These are phyloP conservation scores for Penicillium psychrosexuale DNA, from an alignment of 2,329 filamentous ascomycete species.

Conservation along the genomic window DNA sequence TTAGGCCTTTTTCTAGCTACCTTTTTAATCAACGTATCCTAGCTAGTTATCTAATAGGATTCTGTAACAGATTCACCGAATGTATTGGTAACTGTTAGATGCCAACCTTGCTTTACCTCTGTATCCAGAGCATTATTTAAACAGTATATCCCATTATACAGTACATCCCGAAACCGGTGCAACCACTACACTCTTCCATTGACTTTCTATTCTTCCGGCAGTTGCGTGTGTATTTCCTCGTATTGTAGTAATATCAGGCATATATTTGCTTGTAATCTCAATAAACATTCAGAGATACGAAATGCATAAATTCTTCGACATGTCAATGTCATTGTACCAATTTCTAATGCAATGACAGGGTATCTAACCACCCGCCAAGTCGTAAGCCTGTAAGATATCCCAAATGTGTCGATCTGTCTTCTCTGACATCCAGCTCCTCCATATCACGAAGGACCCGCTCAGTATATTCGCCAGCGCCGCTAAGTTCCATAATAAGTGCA, in stretches of 20 bases:
- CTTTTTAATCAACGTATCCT: constrained; percentile 7
- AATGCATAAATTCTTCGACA: neutral
- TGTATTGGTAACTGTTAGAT: neutral
- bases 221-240: no score
- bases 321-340: neutral
- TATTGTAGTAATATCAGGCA: no score
- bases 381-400: constrained; percentile 3
- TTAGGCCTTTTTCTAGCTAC: constrained; percentile 6
- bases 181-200: no score
- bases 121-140: neutral
- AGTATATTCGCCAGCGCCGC: constrained; percentile 23
- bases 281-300: neutral
- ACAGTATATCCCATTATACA: no score
- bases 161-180: no score
- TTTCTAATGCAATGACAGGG: neutral
- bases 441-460: constrained; percentile 24
- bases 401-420: constrained; percentile 1
- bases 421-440: constrained; percentile 14
- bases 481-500: constrained; percentile 27
- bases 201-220: no score
- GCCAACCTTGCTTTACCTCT: neutral
- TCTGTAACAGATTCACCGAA: neutral
- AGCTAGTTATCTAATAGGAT: neutral
- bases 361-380: constrained; percentile 7
- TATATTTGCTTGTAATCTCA: no score